Base-by-base conservation (phyloP, 2,329 filamentous ascomycete genomes). In the Macrophomina tecta region DNA sequence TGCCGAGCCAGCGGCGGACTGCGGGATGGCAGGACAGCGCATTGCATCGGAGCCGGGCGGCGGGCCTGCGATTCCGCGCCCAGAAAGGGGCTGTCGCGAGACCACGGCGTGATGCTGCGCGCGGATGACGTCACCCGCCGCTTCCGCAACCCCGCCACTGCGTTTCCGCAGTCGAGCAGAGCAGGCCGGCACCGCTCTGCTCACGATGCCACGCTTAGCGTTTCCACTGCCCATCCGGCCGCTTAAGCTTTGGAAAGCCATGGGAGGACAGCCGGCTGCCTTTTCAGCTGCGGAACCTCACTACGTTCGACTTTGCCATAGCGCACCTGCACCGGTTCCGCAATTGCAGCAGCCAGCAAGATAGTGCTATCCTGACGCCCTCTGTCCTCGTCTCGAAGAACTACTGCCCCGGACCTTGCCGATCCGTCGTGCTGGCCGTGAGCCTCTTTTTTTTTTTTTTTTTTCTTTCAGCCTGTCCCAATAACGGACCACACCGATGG, bases 1-100 rank as follows among this genome's bases (percentile, higher is more conserved):
- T 16, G 55, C 55, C 55, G 58, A 49, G 30, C 34, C n/a, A 12
- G 36, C 38, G 49, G 58, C 58, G 42, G 45, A 49, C 49, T 36
- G 42, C 58, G 58, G 49, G 16, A n/a, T 16, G 5, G 4, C 18
- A 32, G 51, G 14, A 34, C 32, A 40, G 32, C 14, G 34, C 52
- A 11, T 11, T n/a, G 52, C n/a, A 55, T 14, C 52, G 32, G 32
- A 55, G 52, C 52, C 32, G 11, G 38, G 56, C 55, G 23, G 7
- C 28, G 18, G 55, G 28, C 23, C 7, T 32, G 38, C 40, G 55
- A 60, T 60, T n/a, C 55, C 40, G 55, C 55, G 18, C 18, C 38
- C 12, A 42, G 36, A 60, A 28, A 18, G 28, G 14, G 32, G 16
- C 36, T 7, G 32, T 62, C 30, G 42, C 14, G 42, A 49, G 58